phyloP scores from a whole-genome alignment of 2,329 filamentous ascomycete genomes.

The Scytalidium sp. region DNA sequence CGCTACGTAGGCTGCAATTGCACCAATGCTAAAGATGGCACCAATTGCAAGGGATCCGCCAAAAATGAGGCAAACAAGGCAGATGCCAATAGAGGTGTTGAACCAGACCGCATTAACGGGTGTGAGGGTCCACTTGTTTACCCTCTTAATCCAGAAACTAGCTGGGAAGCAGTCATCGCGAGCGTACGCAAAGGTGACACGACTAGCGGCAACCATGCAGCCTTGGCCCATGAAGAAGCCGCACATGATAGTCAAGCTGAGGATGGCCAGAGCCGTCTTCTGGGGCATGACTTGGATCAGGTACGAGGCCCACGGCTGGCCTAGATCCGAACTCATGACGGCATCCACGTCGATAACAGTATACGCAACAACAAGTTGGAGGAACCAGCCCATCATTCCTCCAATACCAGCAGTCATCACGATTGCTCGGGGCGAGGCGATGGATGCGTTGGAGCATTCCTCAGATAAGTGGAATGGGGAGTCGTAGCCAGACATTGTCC shows the following conservation, averaged over 20 bases:
- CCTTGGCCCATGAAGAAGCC: constrained; percentile 69
- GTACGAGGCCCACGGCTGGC: constrained; percentile 67
- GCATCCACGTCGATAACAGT: constrained; percentile 59
- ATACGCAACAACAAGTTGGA: constrained; percentile 71
- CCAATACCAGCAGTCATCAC: constrained; percentile 66
- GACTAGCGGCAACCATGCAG: constrained; percentile 61
- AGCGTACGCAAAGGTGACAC: constrained; percentile 68
- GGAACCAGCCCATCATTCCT: constrained; percentile 66
- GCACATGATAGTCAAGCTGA: constrained; percentile 61
- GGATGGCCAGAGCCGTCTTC: constrained; percentile 55
- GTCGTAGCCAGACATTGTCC: constrained; percentile 68
- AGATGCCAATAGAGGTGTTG: constrained; percentile 54
- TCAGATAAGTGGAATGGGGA: constrained; percentile 71
- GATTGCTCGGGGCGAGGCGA: constrained; percentile 69
- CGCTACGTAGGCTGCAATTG: constrained; percentile 60
- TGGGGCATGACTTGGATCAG: constrained; percentile 61
- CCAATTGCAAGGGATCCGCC: constrained; percentile 57
- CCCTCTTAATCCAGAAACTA: constrained; percentile 55
- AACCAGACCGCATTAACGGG: constrained; percentile 68
- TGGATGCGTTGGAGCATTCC: constrained; percentile 70
- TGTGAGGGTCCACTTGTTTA: constrained; percentile 56
- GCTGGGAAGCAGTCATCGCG: constrained; percentile 64
- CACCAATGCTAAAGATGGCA: constrained; percentile 65
- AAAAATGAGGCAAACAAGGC: constrained; percentile 60
- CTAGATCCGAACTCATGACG: constrained; percentile 57